Evolutionary conservation across 2,329 filamentous ascomycete genomes (phyloP), one percentile per base, ranked within the genome.

Genomic region (Neonectria sp.): DNA sequence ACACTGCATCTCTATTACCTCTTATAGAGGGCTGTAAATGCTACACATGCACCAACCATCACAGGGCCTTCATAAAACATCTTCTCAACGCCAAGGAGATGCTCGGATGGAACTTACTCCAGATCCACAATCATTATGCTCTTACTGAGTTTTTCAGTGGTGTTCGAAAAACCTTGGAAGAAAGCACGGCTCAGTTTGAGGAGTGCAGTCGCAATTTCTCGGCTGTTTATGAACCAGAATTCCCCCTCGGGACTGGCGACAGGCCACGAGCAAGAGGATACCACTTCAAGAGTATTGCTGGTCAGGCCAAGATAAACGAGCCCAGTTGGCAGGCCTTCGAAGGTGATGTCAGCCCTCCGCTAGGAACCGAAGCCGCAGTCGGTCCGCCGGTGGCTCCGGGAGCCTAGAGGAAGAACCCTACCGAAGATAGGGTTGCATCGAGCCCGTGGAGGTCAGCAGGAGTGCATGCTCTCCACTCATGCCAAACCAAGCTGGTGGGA

Each of bases 51-150:
- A 89, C 85, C 2, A 88, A 88, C 21, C 95, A 98, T 79, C 94
- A 97, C 80, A 86, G 92, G 56, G 95, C 96, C 0, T 99, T 93
- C 80, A 77, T 99, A 40, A 92, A 95, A 71, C 96, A 99, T 79
- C 86, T 98, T 1, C 88, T 99, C 6, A 87, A 90, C 53, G 95
- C 96, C 1, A 97, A 95, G 77, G 96, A 99, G 81, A 98, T 99
- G 96, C 89, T 98, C 5, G 95, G 92, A 27, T 99, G 96, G 96
- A 93, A 92, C 0, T 86, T 99, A 8, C 86, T 99, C 8, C 95
- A 98, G 79, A 87, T 97, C 4, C 96, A 99, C 82, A 99, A 99
- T 79, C 91, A 97, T 78, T 86, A 91, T 68, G 82, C 92, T 8
- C 81, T 97, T 60, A 86, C 89, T 52, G 75, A 82, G 0, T 97